Base-by-base conservation (phyloP, 2,329 filamentous ascomycete genomes). In the Pezicula radicicola region DNA sequence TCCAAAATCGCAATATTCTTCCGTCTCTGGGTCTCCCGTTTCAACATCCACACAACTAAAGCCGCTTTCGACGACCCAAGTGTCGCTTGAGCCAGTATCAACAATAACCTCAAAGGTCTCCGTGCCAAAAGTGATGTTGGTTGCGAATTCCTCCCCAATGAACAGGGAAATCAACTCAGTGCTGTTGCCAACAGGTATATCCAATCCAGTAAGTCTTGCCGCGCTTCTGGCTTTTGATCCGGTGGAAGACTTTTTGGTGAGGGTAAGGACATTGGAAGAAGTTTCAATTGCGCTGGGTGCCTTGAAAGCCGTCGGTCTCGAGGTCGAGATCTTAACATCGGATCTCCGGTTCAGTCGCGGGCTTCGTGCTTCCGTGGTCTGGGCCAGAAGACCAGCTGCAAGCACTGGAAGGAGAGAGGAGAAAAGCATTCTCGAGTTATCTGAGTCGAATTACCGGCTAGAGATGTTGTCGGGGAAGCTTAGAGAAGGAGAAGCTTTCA, bases 81-180 rank as follows among this genome's bases (percentile, higher is more conserved):
- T 75, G 52, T 79, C 75, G 46, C 68, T 70, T 49, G 71, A 74
- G 18, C 75, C 75, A 2, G 74, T 77, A 51, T 79, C 75, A 46
- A 78, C 63, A 10, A 75, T 66, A 2, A 70, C 58, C 1, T 67
- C 51, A 50, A 76, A 66, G 2, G 59, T 65, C 45, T 71, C 58
- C 10, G 57, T 59, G 8, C 68, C 68, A 36, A 73, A 53, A 4
- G 46, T 54, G 8, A 67, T 60, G 19, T 56, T 36, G 12, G 52
- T 53, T 30, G 42, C 42, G 16, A 45, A 45, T 28, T 45, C 42
- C n/a, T 45, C 42, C 2, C 42, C 42, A 3, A 28, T n/a, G 19
- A 45, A 45, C 6, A 45, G 42, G 9, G 42, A 45, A 19, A 45
- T 27, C 21, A 45, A 25, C 9, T 27, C 42, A 15, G 42, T 45